A percentile compares a stretch with the other conserved stretches of the same genome.
These are phyloP conservation scores for Bretschneidera sinensis DNA, from an alignment of 345 rosid species.

Conservation along the genomic window DNA sequence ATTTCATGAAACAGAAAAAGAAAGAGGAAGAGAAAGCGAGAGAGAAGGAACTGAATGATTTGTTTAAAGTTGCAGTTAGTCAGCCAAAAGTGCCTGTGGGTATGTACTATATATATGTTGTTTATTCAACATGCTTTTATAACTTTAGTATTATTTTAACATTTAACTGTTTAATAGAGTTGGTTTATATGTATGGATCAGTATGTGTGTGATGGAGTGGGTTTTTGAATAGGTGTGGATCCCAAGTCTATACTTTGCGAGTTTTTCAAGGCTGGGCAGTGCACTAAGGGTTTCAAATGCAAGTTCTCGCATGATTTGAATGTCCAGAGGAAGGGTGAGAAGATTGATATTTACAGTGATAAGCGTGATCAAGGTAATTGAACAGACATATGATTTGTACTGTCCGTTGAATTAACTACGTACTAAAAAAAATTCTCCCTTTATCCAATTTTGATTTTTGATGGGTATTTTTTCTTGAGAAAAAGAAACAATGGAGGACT, in stretches of 20 bases:
- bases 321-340: slow-evolving; percentile 96
- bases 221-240: slow-evolving; percentile 66
- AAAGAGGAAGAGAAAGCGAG: slow-evolving; percentile 95
- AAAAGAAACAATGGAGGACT: slow-evolving; percentile 78
- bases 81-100: slow-evolving; percentile 95
- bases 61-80: slow-evolving; percentile 87
- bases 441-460: slow-evolving; percentile 8
- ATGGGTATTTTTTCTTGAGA: slow-evolving; percentile 10
- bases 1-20: slow-evolving; percentile 62
- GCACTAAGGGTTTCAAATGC: slow-evolving; percentile 89
- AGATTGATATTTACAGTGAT: slow-evolving; percentile 83
- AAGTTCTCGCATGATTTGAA: slow-evolving; percentile 94
- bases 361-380: slow-evolving; percentile 74
- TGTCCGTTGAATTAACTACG: slow-evolving; percentile 6
- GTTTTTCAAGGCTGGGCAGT: slow-evolving; percentile 88
- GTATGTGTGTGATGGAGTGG: background rate
- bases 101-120: slow-evolving; percentile 19
- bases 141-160: background rate
- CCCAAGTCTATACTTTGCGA: slow-evolving; percentile 91
- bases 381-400: background rate
- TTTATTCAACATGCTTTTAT: background rate
- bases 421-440: background rate
- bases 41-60: slow-evolving; percentile 87
- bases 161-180: background rate
- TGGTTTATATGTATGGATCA: background rate